Evolutionary conservation across 2,329 filamentous ascomycete species (phyloP).

Genomic region (Colletotrichum brevisporum): DNA sequence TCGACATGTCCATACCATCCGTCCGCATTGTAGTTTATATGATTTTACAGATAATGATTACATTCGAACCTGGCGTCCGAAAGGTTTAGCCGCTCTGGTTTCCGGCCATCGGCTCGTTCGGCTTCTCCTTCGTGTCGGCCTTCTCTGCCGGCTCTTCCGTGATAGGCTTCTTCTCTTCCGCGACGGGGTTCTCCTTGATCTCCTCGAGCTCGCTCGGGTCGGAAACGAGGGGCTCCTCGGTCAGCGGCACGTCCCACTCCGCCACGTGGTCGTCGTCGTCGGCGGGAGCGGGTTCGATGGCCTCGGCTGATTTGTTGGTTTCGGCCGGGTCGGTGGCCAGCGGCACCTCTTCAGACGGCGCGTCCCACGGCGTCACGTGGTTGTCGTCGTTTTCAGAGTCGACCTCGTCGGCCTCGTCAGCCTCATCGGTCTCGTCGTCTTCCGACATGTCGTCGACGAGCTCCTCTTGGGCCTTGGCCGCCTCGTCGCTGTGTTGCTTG

Average conservation of each 20-base stretch:
- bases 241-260: slow-evolving; percentile 52
- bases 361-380: too few species aligned
- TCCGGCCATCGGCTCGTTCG: neutral
- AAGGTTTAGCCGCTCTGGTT: neutral
- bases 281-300: neutral
- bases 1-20: neutral
- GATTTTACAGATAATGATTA: slow-evolving; percentile 14
- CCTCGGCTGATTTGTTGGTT: too few species aligned
- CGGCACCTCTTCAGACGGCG: too few species aligned
- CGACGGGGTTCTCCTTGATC: slow-evolving; percentile 9
- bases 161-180: neutral
- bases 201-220: slow-evolving; percentile 30
- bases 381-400: too few species aligned
- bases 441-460: slow-evolving; percentile 48
- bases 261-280: slow-evolving; percentile 44
- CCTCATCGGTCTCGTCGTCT: slow-evolving; percentile 41
- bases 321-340: too few species aligned
- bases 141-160: slow-evolving; percentile 1
- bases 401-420: slow-evolving; percentile 25
- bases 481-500: neutral
- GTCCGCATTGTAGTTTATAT: neutral
- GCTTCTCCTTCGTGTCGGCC: neutral
- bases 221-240: slow-evolving; percentile 52
- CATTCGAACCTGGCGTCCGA: neutral
- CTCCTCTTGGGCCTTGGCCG: slow-evolving; percentile 42